A percentile compares a stretch with the other conserved stretches of the same genome.
Evolutionary conservation across 1,284 basidiomycete genomes (phyloP).

Genomic region (Melampsora larici-populina): DNA sequence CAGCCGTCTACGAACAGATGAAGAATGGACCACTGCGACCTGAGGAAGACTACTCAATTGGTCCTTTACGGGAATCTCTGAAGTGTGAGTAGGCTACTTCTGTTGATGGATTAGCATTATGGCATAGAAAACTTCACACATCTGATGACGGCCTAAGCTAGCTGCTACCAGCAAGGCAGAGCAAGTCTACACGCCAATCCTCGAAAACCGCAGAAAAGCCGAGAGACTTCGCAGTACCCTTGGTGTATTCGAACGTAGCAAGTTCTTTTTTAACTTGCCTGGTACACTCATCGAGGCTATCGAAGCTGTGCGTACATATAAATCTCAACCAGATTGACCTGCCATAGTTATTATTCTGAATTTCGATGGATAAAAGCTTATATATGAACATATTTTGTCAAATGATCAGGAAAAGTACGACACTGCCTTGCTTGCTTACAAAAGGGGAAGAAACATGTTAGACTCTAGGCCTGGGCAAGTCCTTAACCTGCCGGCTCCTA

Average conservation of each 20-base stretch:
- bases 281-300: slow-evolving; percentile 86
- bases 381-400: not conserved
- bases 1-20: slow-evolving; percentile 90
- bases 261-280: slow-evolving; percentile 98
- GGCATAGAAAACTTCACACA: not conserved
- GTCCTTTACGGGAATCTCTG: slow-evolving; percentile 73
- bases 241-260: slow-evolving; percentile 91
- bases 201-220: slow-evolving; percentile 93
- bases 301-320: slow-evolving; percentile 64
- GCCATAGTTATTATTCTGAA: not conserved
- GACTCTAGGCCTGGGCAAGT: slow-evolving; percentile 81
- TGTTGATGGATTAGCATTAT: not conserved
- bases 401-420: slow-evolving; percentile 79
- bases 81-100: slow-evolving; percentile 63
- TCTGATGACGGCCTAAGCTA: slow-evolving; percentile 51
- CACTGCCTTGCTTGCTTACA: slow-evolving; percentile 88
- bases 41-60: slow-evolving; percentile 75
- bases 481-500: slow-evolving; percentile 58
- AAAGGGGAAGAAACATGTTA: slow-evolving; percentile 88
- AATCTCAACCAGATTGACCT: not conserved
- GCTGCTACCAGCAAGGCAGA: slow-evolving; percentile 84
- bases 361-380: not conserved
- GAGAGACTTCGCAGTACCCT: slow-evolving; percentile 87
- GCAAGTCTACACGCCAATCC: slow-evolving; percentile 90
- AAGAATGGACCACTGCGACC: slow-evolving; percentile 75